Conservation (phyloP, 306 rosid genomes). For the Trifolium repens region DNA sequence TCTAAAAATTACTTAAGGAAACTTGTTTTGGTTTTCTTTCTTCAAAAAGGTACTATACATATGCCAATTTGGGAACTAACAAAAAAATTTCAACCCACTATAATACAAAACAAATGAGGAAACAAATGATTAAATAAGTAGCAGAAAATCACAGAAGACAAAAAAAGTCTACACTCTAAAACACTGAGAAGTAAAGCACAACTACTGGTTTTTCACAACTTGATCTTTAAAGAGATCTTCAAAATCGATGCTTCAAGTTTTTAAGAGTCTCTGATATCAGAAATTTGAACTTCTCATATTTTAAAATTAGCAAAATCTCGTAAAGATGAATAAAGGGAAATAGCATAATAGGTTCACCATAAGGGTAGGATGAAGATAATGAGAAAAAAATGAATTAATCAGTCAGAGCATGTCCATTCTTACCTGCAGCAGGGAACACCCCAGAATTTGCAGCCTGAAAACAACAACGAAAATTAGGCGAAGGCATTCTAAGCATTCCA, state of each 20-base stretch:
- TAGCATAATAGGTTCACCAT: not conserved
- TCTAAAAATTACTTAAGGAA: too few relatives aligned
- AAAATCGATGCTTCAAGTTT: conserved; percentile 74
- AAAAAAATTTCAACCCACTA: too few relatives aligned
- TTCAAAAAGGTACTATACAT: too few relatives aligned
- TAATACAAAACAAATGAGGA: too few relatives aligned
- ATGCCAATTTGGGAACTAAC: too few relatives aligned
- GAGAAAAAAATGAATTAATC: not conserved
- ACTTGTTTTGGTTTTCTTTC: too few relatives aligned
- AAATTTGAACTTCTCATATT: conserved; percentile 4
- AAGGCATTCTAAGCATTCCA: not conserved
- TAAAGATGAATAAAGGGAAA: not conserved
- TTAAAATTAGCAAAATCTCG: not conserved
- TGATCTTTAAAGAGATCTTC: conserved; percentile 83
- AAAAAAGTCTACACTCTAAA: not conserved
- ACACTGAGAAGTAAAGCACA: conserved; percentile 33
- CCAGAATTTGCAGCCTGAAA: not conserved
- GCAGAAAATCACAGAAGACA: not conserved
- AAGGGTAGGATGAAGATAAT: not conserved
- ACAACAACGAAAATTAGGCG: not conserved
- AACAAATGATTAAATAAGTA: not conserved
- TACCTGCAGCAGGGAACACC: not conserved
- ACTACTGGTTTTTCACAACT: conserved; percentile 86
- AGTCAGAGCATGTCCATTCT: not conserved
- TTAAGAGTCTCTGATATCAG: conserved; percentile 41